Evolutionary conservation across 352 stramenopile species (phyloP).

Genomic region (Globisporangium canariense): DNA sequence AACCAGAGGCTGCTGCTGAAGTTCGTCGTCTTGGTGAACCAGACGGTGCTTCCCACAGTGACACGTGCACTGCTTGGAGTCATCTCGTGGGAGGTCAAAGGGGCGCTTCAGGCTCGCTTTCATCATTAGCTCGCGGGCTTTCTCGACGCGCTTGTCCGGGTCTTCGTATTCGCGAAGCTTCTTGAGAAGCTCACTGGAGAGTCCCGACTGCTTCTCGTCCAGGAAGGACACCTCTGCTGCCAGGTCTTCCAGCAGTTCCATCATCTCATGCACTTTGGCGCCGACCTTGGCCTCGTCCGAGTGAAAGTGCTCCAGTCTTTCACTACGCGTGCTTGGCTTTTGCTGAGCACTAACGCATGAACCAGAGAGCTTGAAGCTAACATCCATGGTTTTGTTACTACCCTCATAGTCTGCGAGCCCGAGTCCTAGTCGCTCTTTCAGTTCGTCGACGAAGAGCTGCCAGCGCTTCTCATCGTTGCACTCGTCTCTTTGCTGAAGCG

Average conservation of each 20-base stretch:
- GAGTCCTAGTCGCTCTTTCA: conserved; percentile 35
- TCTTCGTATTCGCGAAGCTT: conserved; percentile 41
- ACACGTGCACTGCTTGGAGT: conserved; percentile 30
- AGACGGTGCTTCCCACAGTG: conserved; percentile 45
- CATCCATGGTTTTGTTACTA: background rate
- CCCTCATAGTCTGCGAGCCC: background rate
- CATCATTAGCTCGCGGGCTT: conserved; percentile 42
- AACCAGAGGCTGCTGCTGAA: background rate
- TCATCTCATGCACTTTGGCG: conserved; percentile 46
- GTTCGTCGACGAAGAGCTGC: conserved; percentile 43
- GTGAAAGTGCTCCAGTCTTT: conserved; percentile 32
- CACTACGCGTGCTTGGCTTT: background rate
- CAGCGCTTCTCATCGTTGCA: conserved; percentile 57
- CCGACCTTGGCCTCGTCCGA: conserved; percentile 52
- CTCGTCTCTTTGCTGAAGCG: conserved; percentile 46
- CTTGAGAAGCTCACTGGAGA: conserved; percentile 23
- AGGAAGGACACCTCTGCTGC: conserved; percentile 46
- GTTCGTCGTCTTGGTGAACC: conserved; percentile 22
- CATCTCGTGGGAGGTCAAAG: background rate
- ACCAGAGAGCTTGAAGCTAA: background rate
- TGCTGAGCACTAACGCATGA: background rate
- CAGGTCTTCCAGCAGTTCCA: conserved; percentile 56
- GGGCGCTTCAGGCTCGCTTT: background rate
- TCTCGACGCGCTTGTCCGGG: conserved; percentile 40
- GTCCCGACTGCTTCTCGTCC: conserved; percentile 18